phyloP scores from a whole-genome alignment of 345 rosid genomes.

The Eucalyptus rudis region DNA sequence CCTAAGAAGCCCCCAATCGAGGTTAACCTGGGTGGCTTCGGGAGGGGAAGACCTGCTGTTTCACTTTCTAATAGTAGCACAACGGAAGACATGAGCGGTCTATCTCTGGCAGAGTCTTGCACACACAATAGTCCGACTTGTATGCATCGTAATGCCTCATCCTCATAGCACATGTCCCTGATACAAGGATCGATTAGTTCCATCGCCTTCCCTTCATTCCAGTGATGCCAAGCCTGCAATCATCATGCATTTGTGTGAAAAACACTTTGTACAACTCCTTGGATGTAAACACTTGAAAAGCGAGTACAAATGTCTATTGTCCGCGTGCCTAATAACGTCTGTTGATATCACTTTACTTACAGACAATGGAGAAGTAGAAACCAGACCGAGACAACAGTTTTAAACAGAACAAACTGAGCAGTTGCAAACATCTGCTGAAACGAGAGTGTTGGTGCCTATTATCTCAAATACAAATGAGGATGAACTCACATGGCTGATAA shows the following conservation, averaged over 20 bases:
- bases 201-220: slow-evolving; percentile 44
- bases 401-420: not conserved
- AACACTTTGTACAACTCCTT: not conserved
- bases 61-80: slow-evolving; percentile 66
- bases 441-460: not conserved
- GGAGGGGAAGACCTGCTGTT: slow-evolving; percentile 30
- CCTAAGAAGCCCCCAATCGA: slow-evolving; percentile 35
- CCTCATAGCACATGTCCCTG: slow-evolving; percentile 12
- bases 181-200: slow-evolving; percentile 59
- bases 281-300: not conserved
- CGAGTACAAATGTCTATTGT: not conserved
- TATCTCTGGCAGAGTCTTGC: slow-evolving; percentile 52
- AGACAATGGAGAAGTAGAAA: not conserved
- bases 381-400: not conserved
- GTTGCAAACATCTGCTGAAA: not conserved
- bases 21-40: slow-evolving; percentile 45
- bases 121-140: slow-evolving; percentile 78
- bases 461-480: not conserved
- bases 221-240: slow-evolving; percentile 66
- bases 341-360: not conserved
- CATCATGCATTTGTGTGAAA: not conserved
- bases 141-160: slow-evolving; percentile 54
- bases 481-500: slow-evolving; percentile 44
- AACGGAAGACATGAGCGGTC: slow-evolving; percentile 65
- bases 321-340: not conserved